Conservation (phyloP, 2,329 filamentous ascomycete genomes). For the Fusarium marasasianum region DNA sequence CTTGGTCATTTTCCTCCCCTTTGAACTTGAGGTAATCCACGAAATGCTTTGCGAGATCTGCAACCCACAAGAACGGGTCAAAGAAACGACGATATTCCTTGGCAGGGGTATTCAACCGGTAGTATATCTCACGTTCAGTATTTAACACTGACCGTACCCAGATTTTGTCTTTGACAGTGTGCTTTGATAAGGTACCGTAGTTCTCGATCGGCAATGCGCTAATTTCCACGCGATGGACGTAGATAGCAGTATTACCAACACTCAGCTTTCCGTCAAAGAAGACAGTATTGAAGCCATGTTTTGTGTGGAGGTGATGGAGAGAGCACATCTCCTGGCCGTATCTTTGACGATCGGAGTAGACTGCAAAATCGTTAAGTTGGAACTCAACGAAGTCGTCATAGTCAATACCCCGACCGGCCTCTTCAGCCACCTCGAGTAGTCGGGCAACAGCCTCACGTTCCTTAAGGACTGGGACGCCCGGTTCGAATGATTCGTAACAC, state of each 20-base stretch:
- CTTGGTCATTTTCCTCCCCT: constrained; percentile 42
- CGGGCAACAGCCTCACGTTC: constrained; percentile 35
- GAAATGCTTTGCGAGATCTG: constrained; percentile 75
- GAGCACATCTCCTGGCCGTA: constrained; percentile 62
- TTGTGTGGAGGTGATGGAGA: constrained; percentile 61
- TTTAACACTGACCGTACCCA: constrained; percentile 70
- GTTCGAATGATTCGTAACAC: constrained; percentile 46
- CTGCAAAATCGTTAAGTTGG: constrained; percentile 64
- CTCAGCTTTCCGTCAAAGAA: constrained; percentile 70
- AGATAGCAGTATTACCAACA: constrained; percentile 53
- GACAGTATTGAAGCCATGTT: constrained; percentile 48
- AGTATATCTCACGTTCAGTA: constrained; percentile 63
- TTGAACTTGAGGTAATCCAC: constrained; percentile 69
- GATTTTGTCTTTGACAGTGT: constrained; percentile 62
- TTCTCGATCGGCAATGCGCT: constrained; percentile 70
- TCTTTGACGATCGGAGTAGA: constrained; percentile 57
- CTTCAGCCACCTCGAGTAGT: constrained; percentile 12
- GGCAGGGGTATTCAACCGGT: constrained; percentile 66
- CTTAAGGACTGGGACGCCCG: constrained; percentile 33
- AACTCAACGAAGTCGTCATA: constrained; percentile 56
- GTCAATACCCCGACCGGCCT: constrained; percentile 24
- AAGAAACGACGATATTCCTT: constrained; percentile 71
- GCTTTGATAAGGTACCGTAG: constrained; percentile 61
- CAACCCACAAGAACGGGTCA: constrained; percentile 74
- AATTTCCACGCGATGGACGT: constrained; percentile 67